Conservation (phyloP, 164 flowering plant species). For the Brasenia schreberi region DNA sequence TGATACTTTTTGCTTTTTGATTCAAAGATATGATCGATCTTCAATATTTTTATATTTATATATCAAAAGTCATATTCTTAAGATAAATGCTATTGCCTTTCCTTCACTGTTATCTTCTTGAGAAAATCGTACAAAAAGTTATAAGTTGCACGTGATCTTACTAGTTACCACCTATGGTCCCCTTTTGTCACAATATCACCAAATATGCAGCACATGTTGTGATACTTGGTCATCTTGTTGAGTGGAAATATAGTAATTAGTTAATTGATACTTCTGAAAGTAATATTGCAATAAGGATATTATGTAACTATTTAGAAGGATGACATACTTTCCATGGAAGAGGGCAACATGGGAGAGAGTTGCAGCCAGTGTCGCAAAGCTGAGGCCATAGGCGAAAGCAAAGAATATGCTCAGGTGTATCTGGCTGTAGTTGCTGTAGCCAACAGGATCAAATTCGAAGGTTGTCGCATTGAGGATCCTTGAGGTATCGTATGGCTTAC, state of each 20-base stretch:
- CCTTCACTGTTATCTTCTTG: too few relatives aligned
- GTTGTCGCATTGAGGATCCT: conserved; percentile 13
- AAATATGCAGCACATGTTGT: too few relatives aligned
- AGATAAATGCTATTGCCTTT: too few relatives aligned
- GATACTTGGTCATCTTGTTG: not conserved
- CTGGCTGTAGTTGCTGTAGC: conserved; percentile 34
- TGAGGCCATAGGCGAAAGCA: conserved; percentile 25
- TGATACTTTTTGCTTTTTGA: too few relatives aligned
- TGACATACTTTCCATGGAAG: conserved; percentile 27
- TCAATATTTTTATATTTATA: too few relatives aligned
- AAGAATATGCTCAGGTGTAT: conserved; percentile 38
- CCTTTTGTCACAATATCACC: too few relatives aligned
- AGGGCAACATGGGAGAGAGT: conserved; percentile 51
- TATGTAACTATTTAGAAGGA: not conserved
- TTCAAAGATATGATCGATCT: too few relatives aligned
- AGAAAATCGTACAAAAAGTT: too few relatives aligned
- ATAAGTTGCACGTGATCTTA: too few relatives aligned
- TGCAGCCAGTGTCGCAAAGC: conserved; percentile 45
- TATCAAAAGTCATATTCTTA: too few relatives aligned
- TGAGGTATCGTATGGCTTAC: conserved; percentile 26
- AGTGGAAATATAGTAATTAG: not conserved
- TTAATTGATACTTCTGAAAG: not conserved
- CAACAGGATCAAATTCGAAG: conserved; percentile 19
- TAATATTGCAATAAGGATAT: not conserved
- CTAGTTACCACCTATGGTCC: too few relatives aligned